Base-by-base conservation (phyloP, 345 rosid species). In the Citrus inodora region DNA sequence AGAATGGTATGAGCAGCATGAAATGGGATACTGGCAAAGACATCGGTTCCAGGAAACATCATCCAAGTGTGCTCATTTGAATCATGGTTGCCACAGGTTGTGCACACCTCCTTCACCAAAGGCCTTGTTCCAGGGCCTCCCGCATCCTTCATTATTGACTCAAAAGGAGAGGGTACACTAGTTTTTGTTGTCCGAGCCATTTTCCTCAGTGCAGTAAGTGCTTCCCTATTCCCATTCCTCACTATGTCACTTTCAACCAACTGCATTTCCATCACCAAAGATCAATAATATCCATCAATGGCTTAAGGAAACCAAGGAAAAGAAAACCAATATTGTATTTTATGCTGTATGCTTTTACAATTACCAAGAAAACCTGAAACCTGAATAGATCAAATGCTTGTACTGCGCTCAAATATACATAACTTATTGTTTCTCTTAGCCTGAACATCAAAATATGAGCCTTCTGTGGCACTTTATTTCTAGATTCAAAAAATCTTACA, bases 191-290 rank as follows among this genome's bases (percentile, higher is more conserved):
- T 93, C 70, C 87, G 80, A 79, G 98, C 94, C 79, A 82, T 90
- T 89, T 83, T 92, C 88, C 96, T 85, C 60, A 92, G 84, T 4
- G 94, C 94, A 1, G 95, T 92, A 27, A 92, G 88, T 21, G 97
- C 95, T 84, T 89, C 98, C 78, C 98, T 75, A 78, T 88, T 92
- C 4, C 90, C 94, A 81, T 94, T 93, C 83, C 97, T 89, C 62
- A 87, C 60, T 81, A 83, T 88, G 80, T 93, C 97, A 77, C 86
- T 92, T 80, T 92, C 98, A 77, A 92, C 89, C 74, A 87, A 81
- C 97, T 95, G 83, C 79, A 80, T 37, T 76, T 68, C 63, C 73
- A 85, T 76, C 53, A 73, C 58, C 60, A 80, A 27, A 11, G 51
- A 70, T 61, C 48, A 73, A 66, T 27, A 3, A 27, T 5, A 28